Evolutionary conservation across 164 flowering plant genomes (phyloP).

Genomic region (Umbilicus rupestris): DNA sequence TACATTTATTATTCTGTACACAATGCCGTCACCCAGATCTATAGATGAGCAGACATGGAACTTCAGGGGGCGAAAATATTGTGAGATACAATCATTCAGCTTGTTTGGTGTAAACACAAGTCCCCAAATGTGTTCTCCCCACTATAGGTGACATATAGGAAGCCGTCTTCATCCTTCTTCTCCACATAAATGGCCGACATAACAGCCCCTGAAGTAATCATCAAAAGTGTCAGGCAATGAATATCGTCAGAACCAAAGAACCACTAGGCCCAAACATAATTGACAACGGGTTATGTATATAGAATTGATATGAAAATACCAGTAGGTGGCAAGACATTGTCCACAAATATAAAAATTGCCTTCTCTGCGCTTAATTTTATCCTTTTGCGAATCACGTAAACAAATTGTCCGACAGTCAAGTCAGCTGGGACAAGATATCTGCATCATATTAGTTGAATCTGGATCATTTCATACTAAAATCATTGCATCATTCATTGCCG

Average conservation of each 20-base stretch:
- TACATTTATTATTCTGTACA: no score
- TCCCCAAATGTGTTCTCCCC: constrained; percentile 82
- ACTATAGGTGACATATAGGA: constrained; percentile 79
- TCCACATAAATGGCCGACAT: constrained; percentile 79
- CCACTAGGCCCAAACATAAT: neutral
- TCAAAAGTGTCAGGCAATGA: neutral
- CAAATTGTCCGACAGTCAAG: constrained; percentile 76
- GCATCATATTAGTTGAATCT: constrained; percentile 7
- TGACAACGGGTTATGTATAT: constrained; percentile 1
- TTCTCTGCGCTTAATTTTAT: constrained; percentile 76
- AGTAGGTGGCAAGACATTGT: constrained; percentile 70
- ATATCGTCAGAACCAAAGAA: neutral
- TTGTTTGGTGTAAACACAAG: neutral
- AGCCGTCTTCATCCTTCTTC: constrained; percentile 83
- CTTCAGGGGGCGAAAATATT: neutral
- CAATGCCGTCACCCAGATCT: no score
- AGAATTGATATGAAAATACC: constrained; percentile 22
- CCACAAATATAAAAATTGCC: constrained; percentile 75
- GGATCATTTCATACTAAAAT: neutral
- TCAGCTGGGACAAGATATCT: constrained; percentile 85
- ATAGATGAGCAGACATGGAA: no score
- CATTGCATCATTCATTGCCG: neutral
- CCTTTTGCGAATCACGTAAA: constrained; percentile 77
- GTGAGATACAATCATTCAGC: neutral
- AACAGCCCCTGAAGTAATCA: constrained; percentile 39